These are phyloP conservation scores for Rhytidiadelphus loreus DNA, from an alignment of 225 moss, liverwort and hornwort species.

Conservation along the genomic window DNA sequence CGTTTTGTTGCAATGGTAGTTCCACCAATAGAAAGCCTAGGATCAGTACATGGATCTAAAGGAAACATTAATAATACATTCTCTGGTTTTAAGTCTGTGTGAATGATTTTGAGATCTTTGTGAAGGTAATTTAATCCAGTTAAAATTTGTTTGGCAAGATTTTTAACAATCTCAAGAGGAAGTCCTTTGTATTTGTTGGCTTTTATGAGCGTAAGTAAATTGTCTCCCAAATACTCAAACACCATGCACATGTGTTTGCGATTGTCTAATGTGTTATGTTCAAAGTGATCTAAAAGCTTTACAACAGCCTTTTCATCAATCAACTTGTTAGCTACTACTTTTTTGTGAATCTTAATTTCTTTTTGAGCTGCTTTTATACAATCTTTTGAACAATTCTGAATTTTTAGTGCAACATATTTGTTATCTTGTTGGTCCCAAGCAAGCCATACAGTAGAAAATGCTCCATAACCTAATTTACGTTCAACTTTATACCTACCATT, in stretches of 20 bases:
- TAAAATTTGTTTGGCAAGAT: constrained; percentile 50
- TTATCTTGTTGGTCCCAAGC: constrained; percentile 13
- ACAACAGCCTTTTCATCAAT: constrained; percentile 23
- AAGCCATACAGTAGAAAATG: constrained; percentile 33
- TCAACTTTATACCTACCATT: constrained; percentile 23
- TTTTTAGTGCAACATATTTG: constrained; percentile 25
- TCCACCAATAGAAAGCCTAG: background rate
- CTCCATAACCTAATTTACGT: constrained; percentile 14
- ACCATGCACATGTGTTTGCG: constrained; percentile 67
- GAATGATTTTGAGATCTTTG: constrained; percentile 64
- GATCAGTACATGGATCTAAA: constrained; percentile 7
- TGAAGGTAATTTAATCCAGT: constrained; percentile 65
- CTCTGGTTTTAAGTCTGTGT: constrained; percentile 69
- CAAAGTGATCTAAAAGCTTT: constrained; percentile 64
- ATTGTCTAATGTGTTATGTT: constrained; percentile 12
- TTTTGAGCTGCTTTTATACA: constrained; percentile 16
- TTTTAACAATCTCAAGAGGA: constrained; percentile 43
- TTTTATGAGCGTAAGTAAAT: constrained; percentile 65
- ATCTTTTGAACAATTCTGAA: constrained; percentile 33
- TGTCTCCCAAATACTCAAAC: constrained; percentile 81
- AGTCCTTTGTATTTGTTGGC: constrained; percentile 59
- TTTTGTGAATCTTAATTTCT: constrained; percentile 34
- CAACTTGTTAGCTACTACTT: background rate
- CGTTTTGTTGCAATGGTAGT: background rate
- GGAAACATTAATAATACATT: constrained; percentile 54